phyloP scores from a whole-genome alignment of 2,329 filamentous ascomycete genomes.

The Pseudogymnoascus sp. region DNA sequence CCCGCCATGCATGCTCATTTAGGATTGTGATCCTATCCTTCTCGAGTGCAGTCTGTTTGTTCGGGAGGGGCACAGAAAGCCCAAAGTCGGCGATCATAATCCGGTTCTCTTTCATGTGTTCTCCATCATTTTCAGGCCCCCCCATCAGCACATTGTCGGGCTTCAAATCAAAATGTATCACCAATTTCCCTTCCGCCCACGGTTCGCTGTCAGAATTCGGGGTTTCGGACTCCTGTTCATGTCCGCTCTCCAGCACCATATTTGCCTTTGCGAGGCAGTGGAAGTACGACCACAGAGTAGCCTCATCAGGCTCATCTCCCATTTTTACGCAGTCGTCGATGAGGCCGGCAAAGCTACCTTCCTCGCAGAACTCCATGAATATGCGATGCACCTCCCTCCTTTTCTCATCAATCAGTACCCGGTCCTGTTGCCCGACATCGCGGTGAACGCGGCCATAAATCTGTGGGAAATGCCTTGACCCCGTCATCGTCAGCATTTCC shows the following conservation, averaged over 20 bases:
- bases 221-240: not conserved
- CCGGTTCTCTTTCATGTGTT: not conserved
- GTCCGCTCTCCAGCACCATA: not conserved
- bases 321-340: too few species aligned
- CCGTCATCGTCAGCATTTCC: not conserved
- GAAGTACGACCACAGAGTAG: not conserved
- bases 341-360: conserved; percentile 8
- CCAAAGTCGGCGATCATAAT: not conserved
- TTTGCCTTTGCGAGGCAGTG: not conserved
- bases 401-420: not conserved
- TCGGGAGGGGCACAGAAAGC: not conserved
- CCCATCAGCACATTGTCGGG: not conserved
- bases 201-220: not conserved
- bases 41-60: not conserved
- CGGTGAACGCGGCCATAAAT: conserved; percentile 4
- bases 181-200: not conserved
- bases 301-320: too few species aligned
- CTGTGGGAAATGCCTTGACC: not conserved
- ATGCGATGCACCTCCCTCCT: conserved; percentile 14
- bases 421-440: conserved; percentile 6
- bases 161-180: not conserved
- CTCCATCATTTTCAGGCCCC: not conserved
- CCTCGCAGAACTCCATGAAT: conserved; percentile 15
- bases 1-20: not conserved
- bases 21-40: not conserved